Evolutionary conservation across 805 yeast genomes (phyloP), one percentile per base, ranked within the genome.

Genomic region (Myxozyma udenii): DNA sequence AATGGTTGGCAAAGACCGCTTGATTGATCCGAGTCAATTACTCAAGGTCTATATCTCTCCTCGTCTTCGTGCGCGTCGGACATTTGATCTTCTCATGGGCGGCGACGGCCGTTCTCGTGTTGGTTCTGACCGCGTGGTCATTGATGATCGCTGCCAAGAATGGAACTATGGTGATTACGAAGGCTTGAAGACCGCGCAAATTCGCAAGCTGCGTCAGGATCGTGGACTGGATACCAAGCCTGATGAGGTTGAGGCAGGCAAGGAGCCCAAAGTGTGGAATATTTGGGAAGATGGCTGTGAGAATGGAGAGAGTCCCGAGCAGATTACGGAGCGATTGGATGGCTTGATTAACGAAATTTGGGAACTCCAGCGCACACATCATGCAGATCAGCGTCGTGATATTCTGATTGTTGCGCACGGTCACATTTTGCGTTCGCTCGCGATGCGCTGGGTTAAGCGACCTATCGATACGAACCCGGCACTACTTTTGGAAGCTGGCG

Each of bases 101-200:
- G 51, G 44, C 25, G 43, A 51, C 37, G 30, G 30, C 26, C 21
- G 26, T 22, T 2, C 25, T 3, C 32, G 26, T 23, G 36, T 25
- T 21, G 71, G 12, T 73, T 71, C 23, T 69, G 73, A 53, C 57
- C 72, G 7, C 57, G 68, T 55, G 14, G 51, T 39, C 69, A 72
- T 51, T 57, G 80, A 85, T 24, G 51, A 55, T 44, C 89, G 87
- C 62, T 69, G 89, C 44, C 78, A 93, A 61, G 98, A 91, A 70
- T 91, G 97, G 97, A 95, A 87, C 60, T 91, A 91, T 64, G 98
- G 98, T 61, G 93, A 87, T 64, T 91, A 91, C 68, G 98, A 91
- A 73, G 98, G 98, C 3, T 68, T 82, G 60, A 66, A 76, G 51
- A 85, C 95, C 1, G 66, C 71, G 4, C 80, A 90, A 62, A 88